phyloP scores from a whole-genome alignment of 441 rosid genomes.

The Bocquillonia castaneifolia region DNA sequence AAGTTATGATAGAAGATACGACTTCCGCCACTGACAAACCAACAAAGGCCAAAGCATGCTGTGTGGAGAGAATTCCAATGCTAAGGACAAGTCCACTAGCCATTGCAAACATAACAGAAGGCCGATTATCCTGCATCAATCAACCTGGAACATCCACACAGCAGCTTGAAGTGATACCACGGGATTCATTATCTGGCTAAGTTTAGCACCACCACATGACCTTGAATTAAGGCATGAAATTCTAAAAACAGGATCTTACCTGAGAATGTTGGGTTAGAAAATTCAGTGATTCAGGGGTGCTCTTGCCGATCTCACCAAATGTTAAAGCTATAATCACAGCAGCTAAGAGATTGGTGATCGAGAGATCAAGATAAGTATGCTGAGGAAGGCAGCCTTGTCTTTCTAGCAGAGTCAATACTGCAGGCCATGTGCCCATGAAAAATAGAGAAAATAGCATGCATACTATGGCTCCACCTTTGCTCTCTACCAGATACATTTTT shows the following conservation, averaged over 20 bases:
- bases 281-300: conserved; percentile 46
- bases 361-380: conserved; percentile 81
- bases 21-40: conserved; percentile 85
- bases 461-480: conserved; percentile 73
- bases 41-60: conserved; percentile 85
- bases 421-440: conserved; percentile 91
- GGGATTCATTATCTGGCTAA: not conserved
- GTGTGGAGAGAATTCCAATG: conserved; percentile 71
- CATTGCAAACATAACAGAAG: conserved; percentile 78
- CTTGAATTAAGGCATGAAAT: not conserved
- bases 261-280: conserved; percentile 62
- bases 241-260: conserved; percentile 30
- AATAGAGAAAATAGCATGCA: conserved; percentile 74
- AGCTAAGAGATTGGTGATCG: conserved; percentile 68
- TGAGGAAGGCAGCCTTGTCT: conserved; percentile 85
- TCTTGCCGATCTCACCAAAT: conserved; percentile 57
- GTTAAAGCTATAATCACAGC: conserved; percentile 75
- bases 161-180: not conserved
- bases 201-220: not conserved
- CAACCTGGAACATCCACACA: not conserved
- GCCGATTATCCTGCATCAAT: conserved; percentile 68
- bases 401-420: conserved; percentile 63
- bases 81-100: conserved; percentile 71
- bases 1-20: conserved; percentile 58
- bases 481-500: conserved; percentile 69